These are phyloP conservation scores for Trichoderma sp. DNA, from an alignment of 2,329 filamentous ascomycete genomes.

Conservation along the genomic window DNA sequence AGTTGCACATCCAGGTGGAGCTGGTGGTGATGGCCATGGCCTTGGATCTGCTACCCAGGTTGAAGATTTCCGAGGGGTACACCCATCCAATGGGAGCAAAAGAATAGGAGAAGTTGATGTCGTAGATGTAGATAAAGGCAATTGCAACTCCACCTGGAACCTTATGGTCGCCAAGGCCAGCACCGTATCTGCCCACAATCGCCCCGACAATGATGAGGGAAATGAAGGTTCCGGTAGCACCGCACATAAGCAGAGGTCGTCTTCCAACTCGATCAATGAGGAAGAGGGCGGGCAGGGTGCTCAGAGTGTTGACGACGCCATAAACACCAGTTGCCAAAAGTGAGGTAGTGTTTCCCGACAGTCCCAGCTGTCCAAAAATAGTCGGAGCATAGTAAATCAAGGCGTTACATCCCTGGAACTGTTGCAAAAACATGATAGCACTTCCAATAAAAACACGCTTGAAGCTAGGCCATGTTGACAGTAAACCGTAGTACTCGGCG, in stretches of 20 bases:
- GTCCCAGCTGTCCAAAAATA: slow-evolving; percentile 43
- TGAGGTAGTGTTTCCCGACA: slow-evolving; percentile 40
- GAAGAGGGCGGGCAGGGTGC: slow-evolving; percentile 42
- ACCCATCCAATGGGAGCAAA: slow-evolving; percentile 63
- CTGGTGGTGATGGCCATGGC: slow-evolving; percentile 58
- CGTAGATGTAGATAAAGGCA: slow-evolving; percentile 61
- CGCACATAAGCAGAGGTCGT: slow-evolving; percentile 60
- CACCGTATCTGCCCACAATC: slow-evolving; percentile 46
- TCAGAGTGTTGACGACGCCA: slow-evolving; percentile 53
- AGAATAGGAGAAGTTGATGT: slow-evolving; percentile 62
- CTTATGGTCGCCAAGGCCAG: slow-evolving; percentile 33
- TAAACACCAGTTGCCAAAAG: slow-evolving; percentile 57
- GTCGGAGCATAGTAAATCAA: slow-evolving; percentile 48
- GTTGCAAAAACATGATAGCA: slow-evolving; percentile 54
- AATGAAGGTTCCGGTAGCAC: slow-evolving; percentile 60
- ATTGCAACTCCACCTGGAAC: slow-evolving; percentile 55
- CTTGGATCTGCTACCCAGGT: slow-evolving; percentile 54
- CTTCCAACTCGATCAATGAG: slow-evolving; percentile 56
- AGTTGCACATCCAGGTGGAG: slow-evolving; percentile 41
- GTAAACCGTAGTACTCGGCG: slow-evolving; percentile 31
- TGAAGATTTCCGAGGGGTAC: slow-evolving; percentile 62
- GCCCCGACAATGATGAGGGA: slow-evolving; percentile 54
- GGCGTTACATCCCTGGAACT: slow-evolving; percentile 47
- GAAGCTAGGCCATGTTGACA: slow-evolving; percentile 31
- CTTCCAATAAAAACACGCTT: slow-evolving; percentile 53